Percentiles rank a stretch among this genome's conserved stretches.
Conservation (phyloP, 2,329 filamentous ascomycete genomes). For the Huntiella decipiens region DNA sequence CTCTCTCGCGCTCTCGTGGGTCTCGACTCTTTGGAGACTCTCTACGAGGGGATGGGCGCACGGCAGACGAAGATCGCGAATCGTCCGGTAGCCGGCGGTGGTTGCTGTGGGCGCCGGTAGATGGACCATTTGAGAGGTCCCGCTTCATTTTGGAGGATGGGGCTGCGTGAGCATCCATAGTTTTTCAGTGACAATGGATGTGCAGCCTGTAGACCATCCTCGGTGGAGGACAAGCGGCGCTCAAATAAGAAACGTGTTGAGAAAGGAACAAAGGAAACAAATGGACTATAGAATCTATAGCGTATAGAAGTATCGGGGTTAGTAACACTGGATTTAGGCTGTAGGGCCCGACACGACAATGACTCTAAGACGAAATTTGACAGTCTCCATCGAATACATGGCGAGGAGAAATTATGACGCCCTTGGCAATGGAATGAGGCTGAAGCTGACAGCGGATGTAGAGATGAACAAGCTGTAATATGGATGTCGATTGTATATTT, state of each 20-base stretch:
- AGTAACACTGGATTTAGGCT: no score
- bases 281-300: background rate
- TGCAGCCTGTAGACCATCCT: conserved; percentile 9
- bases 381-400: no score
- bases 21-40: conserved; percentile 2
- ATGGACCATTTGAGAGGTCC: conserved; percentile 6
- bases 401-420: no score
- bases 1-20: conserved; percentile 1
- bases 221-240: background rate
- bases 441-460: no score
- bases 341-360: no score
- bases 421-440: no score
- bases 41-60: conserved; percentile 2
- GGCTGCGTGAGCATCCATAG: conserved; percentile 9
- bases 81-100: conserved; percentile 3
- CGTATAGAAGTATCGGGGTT: background rate
- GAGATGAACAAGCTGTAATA: no score
- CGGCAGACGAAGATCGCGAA: background rate
- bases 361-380: no score
- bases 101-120: background rate
- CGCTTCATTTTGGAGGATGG: conserved; percentile 8
- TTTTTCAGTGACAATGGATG: conserved; percentile 4
- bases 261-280: background rate
- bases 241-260: background rate
- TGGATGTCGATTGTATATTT: no score